Base-by-base conservation (phyloP, 148 eudicot species). In the Suaeda aralocaspica region DNA sequence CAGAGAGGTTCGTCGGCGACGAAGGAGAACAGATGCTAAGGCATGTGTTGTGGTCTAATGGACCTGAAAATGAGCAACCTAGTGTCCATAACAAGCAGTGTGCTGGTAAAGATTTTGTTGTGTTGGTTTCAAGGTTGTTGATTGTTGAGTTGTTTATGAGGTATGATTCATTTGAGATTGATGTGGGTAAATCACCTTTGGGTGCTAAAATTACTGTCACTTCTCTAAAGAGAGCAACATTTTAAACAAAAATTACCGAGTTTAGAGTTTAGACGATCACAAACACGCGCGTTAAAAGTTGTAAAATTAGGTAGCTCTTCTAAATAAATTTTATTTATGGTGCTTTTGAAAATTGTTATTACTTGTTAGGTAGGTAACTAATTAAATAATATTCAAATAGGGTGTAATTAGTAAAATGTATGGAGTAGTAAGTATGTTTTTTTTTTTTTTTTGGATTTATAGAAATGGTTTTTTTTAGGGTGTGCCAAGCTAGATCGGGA, bases 51-150 rank as follows among this genome's bases (percentile, higher is more conserved):
- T 94, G 98, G 98, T 88, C 96, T 0, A 94, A 94, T 25, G 98
- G 98, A 0, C 91, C 88, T 65, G 98, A 94, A 67, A 83, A 79
- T 2, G 85, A 72, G 72, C 67, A 53, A 22, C 84, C 98, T 25
- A 83, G 82, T 3, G 65, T 81, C 3, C 57, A 79, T 14, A 86
- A 94, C 26, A 94, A 94, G 77, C 98, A 94, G 74, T 94, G 98
- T 29, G 96, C 89, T n/a, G 98, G 98, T 0, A 93, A 93, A 70
- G 95, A 93, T 58, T 93, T 93, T 30, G 96, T 91, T 42, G 92
- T 91, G 49, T 15, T 94, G 80, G 76, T 83, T 3, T 59, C 91
- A 33, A 83, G 98, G 83, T 64, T 93, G 74, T 59, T 93, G 78
- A 45, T 88, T 22, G 89, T 88, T 15, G 95, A 93, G 73, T 39